Percentiles rank a stretch among this genome's conserved stretches.
These are phyloP conservation scores for Botryotinia narcissicola DNA, from an alignment of 2,329 filamentous ascomycete genomes.

Conservation along the genomic window DNA sequence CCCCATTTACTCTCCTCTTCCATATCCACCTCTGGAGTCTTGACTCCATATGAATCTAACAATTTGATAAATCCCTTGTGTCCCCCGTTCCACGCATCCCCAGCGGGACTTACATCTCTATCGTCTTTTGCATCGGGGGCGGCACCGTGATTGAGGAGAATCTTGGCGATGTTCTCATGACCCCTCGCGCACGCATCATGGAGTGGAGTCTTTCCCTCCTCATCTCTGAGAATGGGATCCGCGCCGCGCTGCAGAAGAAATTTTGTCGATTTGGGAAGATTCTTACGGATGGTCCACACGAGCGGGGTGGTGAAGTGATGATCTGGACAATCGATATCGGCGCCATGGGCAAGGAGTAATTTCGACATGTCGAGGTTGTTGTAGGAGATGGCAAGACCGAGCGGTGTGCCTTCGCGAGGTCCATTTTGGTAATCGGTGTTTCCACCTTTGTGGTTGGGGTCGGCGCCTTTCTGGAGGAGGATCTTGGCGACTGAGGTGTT, in stretches of 20 bases:
- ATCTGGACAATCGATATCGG: slow-evolving; percentile 18
- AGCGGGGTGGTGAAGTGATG: slow-evolving; percentile 17
- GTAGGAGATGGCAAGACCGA: slow-evolving; percentile 18
- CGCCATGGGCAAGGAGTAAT: slow-evolving; percentile 9
- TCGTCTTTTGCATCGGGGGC: slow-evolving; percentile 14
- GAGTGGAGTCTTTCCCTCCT: slow-evolving; percentile 14
- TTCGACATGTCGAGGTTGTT: slow-evolving; percentile 20
- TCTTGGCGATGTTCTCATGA: slow-evolving; percentile 13
- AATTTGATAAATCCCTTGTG: slow-evolving; percentile 1
- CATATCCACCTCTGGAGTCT: not conserved
- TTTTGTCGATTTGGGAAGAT: slow-evolving; percentile 11
- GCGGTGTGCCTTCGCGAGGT: slow-evolving; percentile 13
- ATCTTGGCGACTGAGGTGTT: slow-evolving; percentile 12
- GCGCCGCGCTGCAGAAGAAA: slow-evolving; percentile 26
- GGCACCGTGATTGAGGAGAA: slow-evolving; percentile 10
- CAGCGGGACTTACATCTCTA: slow-evolving; percentile 1
- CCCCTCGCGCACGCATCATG: slow-evolving; percentile 18
- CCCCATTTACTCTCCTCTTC: slow-evolving; percentile 7
- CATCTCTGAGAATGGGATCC: slow-evolving; percentile 16
- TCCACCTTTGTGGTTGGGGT: slow-evolving; percentile 18
- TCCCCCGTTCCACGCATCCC: slow-evolving; percentile 5
- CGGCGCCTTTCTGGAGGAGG: slow-evolving; percentile 16
- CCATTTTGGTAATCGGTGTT: slow-evolving; percentile 12
- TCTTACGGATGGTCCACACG: slow-evolving; percentile 17
- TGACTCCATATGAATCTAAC: slow-evolving; percentile 6